These are phyloP conservation scores for Spencermartinsiella europaea DNA, from an alignment of 805 yeast species.

Conservation along the genomic window DNA sequence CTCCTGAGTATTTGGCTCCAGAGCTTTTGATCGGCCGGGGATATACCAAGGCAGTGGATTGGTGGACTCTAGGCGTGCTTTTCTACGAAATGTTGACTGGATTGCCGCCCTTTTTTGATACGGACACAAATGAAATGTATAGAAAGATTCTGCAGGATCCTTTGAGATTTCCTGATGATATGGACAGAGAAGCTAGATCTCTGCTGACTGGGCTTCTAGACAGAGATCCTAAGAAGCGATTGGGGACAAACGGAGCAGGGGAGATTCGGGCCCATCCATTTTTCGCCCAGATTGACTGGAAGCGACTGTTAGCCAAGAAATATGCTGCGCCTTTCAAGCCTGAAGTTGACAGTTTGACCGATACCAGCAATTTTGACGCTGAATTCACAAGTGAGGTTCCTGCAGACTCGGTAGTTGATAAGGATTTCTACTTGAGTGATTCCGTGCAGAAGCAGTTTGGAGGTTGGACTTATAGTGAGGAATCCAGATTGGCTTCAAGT, in stretches of 20 bases:
- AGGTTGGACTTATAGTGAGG: slow-evolving; percentile 81
- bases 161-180: slow-evolving; percentile 77
- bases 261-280: slow-evolving; percentile 82
- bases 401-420: slow-evolving; percentile 91
- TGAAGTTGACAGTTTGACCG: slow-evolving; percentile 74
- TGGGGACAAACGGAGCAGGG: slow-evolving; percentile 74
- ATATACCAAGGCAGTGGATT: slow-evolving; percentile 91
- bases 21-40: slow-evolving; percentile 89
- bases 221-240: slow-evolving; percentile 77
- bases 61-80: slow-evolving; percentile 97
- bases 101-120: slow-evolving; percentile 95
- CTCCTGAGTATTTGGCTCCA: slow-evolving; percentile 96
- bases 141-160: slow-evolving; percentile 88
- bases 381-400: slow-evolving; percentile 88
- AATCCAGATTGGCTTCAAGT: slow-evolving; percentile 29
- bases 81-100: slow-evolving; percentile 96
- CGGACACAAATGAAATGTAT: slow-evolving; percentile 89
- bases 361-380: slow-evolving; percentile 88
- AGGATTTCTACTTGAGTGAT: slow-evolving; percentile 67
- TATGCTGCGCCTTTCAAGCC: slow-evolving; percentile 97
- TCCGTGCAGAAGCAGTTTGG: slow-evolving; percentile 97
- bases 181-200: slow-evolving; percentile 82
- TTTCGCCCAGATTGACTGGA: slow-evolving; percentile 88
- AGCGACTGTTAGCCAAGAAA: slow-evolving; percentile 70
- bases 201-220: slow-evolving; percentile 67